A percentile compares a stretch with the other conserved stretches of the same genome.
These are phyloP conservation scores for Scortechinia acanthostroma DNA, from an alignment of 2,329 filamentous ascomycete species.

Conservation along the genomic window DNA sequence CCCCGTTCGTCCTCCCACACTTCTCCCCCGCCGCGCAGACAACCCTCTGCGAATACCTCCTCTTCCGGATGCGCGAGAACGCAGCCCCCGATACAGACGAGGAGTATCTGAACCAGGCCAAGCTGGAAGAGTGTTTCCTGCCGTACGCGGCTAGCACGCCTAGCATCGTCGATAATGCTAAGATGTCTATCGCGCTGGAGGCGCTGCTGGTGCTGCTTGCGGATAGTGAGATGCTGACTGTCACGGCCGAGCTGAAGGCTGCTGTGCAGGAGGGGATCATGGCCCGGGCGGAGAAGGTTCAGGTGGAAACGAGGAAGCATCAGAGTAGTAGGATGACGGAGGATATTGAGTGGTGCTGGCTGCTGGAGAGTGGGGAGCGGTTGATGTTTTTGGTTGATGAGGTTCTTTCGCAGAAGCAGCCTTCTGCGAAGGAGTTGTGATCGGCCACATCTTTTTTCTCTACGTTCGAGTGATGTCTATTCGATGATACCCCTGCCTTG, in stretches of 20 bases:
- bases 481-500: no score
- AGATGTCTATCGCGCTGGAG: not conserved
- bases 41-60: not conserved
- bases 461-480: no score
- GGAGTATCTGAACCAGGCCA: not conserved
- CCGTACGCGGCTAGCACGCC: not conserved
- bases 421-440: no score
- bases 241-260: not conserved
- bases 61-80: not conserved
- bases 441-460: no score
- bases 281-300: not conserved
- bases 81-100: not conserved
- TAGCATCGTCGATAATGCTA: conserved; percentile 1
- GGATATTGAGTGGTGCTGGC: not conserved
- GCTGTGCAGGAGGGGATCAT: not conserved
- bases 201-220: not conserved
- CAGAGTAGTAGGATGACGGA: not conserved
- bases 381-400: not conserved
- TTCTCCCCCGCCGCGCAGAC: not conserved
- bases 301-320: not conserved
- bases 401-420: no score
- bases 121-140: not conserved
- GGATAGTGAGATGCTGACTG: not conserved
- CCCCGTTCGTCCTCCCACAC: not conserved
- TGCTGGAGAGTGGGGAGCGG: not conserved